A percentile compares a stretch with the other conserved stretches of the same genome.
Conservation (phyloP, 495 filamentous ascomycete species). For the Lasiosphaeris hirsuta region DNA sequence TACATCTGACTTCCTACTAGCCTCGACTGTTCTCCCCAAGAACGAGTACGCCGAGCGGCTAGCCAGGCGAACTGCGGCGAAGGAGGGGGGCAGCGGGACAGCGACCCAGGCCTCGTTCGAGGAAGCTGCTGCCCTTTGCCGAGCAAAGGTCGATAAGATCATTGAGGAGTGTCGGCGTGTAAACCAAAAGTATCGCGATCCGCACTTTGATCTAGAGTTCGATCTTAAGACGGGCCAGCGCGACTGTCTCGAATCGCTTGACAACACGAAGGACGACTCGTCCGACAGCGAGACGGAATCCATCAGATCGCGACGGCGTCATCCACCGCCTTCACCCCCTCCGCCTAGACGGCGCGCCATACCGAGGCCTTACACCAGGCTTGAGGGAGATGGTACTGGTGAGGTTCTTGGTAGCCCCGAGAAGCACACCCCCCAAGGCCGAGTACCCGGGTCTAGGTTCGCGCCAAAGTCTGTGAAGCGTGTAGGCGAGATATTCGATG, state of each 20-base stretch:
- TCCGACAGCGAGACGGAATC: slow-evolving; percentile 12
- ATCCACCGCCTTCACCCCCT: background rate
- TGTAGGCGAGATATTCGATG: slow-evolving; percentile 80
- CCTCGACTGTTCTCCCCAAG: slow-evolving; percentile 69
- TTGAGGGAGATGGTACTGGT: too few species aligned
- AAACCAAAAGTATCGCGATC: slow-evolving; percentile 88
- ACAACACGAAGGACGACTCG: slow-evolving; percentile 24
- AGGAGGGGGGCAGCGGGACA: slow-evolving; percentile 23
- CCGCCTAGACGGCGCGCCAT: background rate
- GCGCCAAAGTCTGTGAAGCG: slow-evolving; percentile 63
- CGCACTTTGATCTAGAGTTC: slow-evolving; percentile 81
- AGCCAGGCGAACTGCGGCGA: slow-evolving; percentile 53
- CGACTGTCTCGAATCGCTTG: slow-evolving; percentile 63
- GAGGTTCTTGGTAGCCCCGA: too few species aligned
- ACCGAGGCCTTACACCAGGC: too few species aligned
- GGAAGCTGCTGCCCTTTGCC: slow-evolving; percentile 66
- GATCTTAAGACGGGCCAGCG: slow-evolving; percentile 63
- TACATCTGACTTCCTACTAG: slow-evolving; percentile 28
- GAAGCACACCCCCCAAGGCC: slow-evolving; percentile 5
- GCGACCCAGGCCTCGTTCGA: slow-evolving; percentile 63
- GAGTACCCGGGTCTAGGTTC: slow-evolving; percentile 29
- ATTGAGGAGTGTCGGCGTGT: slow-evolving; percentile 75
- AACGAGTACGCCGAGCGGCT: slow-evolving; percentile 67
- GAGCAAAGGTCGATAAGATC: slow-evolving; percentile 74
- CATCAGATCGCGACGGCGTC: background rate